Conservation (phyloP, 148 eudicot species). For the Fagopyrum homotropicum region DNA sequence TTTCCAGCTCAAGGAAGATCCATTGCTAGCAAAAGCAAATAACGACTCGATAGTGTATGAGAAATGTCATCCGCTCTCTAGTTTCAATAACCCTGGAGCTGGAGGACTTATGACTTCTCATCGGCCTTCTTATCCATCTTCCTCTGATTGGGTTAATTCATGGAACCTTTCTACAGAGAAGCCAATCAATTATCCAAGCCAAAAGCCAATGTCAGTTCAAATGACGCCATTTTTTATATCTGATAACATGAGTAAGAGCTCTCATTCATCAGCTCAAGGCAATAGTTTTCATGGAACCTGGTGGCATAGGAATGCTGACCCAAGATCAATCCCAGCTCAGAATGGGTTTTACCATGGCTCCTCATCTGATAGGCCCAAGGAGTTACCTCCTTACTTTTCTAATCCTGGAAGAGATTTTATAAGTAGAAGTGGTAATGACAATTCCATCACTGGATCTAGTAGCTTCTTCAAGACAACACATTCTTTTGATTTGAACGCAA, state of each 20-base stretch:
- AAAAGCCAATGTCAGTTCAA: slow-evolving; percentile 35
- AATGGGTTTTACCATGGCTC: slow-evolving; percentile 54
- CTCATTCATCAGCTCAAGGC: slow-evolving; percentile 32
- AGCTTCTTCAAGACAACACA: slow-evolving; percentile 26
- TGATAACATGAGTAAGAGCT: slow-evolving; percentile 28
- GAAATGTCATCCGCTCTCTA: slow-evolving; percentile 21
- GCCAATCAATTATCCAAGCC: slow-evolving; percentile 27
- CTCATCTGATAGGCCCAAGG: slow-evolving; percentile 32
- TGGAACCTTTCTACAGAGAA: slow-evolving; percentile 50
- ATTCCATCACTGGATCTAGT: slow-evolving; percentile 18
- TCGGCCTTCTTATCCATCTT: slow-evolving; percentile 26
- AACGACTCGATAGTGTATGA: slow-evolving; percentile 26
- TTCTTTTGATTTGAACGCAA: slow-evolving; percentile 27
- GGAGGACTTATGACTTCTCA: slow-evolving; percentile 21
- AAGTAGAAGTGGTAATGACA: slow-evolving; percentile 30
- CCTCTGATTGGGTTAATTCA: slow-evolving; percentile 34
- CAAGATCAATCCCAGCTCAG: slow-evolving; percentile 22
- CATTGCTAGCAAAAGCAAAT: slow-evolving; percentile 34
- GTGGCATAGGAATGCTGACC: slow-evolving; percentile 32
- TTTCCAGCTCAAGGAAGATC: slow-evolving; percentile 27
- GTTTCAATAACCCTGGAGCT: slow-evolving; percentile 24
- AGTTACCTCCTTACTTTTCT: slow-evolving; percentile 26
- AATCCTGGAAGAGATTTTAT: slow-evolving; percentile 33
- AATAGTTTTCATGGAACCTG: slow-evolving; percentile 28
- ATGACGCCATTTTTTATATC: slow-evolving; percentile 29